Base-by-base conservation (phyloP, 352 stramenopile genomes). In the Phytophthora sp. region DNA sequence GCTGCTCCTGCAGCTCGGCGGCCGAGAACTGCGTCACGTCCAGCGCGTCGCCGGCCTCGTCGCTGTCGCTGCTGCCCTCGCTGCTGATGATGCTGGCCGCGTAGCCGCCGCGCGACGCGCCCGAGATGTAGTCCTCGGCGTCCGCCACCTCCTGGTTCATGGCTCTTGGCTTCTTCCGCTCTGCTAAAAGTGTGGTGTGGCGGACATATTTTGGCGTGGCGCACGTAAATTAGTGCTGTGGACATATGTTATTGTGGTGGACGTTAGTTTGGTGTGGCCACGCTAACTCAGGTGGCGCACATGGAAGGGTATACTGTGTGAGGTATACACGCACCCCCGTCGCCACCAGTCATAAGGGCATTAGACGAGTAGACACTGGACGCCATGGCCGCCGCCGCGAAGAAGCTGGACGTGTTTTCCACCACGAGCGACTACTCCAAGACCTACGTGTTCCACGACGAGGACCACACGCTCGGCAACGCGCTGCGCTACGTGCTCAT, bases 401-500 rank as follows among this genome's bases (percentile, higher is more conserved):
- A 90, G 70, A 94, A 94, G 66, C 83, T 94, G 44, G 79, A 91
- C 50, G 84, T 95, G 64, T 81, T 93, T 74, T 82, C 76, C 27
- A 84, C 83, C 64, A 87, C 84, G 49, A 88, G 73, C 45, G 79
- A 92, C 49, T 90, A 87, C 69, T 91, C 84, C 48, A 92, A 94
- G 81, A 96, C 88, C 12, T 95, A 93, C 66, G 86, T 91, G 17
- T 91, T 96, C 67, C 84, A 94, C 54, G 84, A 95, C 12, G 88
- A 96, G 54, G 91, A 97, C 63, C 91, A 97, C 76, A 97, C 91
- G 50, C 71, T 97, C 17, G 91, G 91, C 67, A 98, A 98, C 52
- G 79, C 89, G 20, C 61, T 98, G 62, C 87, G 92, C n/a, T 91
- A 97, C 69, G 89, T 97, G 27, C 63, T 98, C 34, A 97, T 98